phyloP scores from a whole-genome alignment of 176 grass and related monocot species.

The Sorghum bicolor region Sorghum_bicolor_NCBIv3 NC_012873.2:65700001-65700500 shows the following conservation, averaged over 20 bases:
- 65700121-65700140: too few relatives aligned
- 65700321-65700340: constrained; percentile 15
- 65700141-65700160: neutral
- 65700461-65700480: too few relatives aligned
- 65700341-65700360: neutral
- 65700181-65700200: too few relatives aligned
- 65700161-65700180: too few relatives aligned
- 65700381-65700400: neutral
- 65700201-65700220: neutral
- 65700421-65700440: too few relatives aligned
- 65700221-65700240: too few relatives aligned
- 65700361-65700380: neutral
- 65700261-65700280: neutral
- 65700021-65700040: constrained; percentile 72
- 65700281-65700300: neutral
- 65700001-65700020: constrained; percentile 79
- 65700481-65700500: too few relatives aligned
- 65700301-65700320: neutral
- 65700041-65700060: neutral
- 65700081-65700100: too few relatives aligned
- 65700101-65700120: neutral
- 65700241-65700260: too few relatives aligned
- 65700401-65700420: neutral
- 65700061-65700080: neutral
- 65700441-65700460: too few relatives aligned